Evolutionary conservation across 1,139 yeast genomes (phyloP).

Genomic region (Sugiyamaella sp.): DNA sequence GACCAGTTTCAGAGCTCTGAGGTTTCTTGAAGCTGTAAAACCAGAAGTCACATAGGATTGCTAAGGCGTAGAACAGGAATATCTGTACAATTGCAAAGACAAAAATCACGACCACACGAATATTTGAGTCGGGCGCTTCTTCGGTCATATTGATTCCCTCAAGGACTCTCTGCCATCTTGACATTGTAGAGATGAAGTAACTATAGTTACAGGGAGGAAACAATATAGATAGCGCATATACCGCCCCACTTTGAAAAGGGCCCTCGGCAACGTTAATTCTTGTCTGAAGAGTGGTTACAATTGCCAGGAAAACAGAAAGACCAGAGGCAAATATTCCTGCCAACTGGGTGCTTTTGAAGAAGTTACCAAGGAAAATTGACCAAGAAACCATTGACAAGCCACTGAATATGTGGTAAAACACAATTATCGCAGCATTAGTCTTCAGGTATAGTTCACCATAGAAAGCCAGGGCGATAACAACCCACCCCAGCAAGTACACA

Average conservation of each 20-base stretch:
- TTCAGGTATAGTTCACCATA: constrained; percentile 34
- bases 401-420: constrained; percentile 41
- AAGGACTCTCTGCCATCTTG: constrained; percentile 36
- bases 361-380: constrained; percentile 40
- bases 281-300: constrained; percentile 40
- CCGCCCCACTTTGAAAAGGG: constrained; percentile 34
- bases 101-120: constrained; percentile 38
- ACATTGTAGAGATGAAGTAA: constrained; percentile 38
- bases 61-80: constrained; percentile 34
- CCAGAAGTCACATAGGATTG: constrained; percentile 34
- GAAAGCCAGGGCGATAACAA: constrained; percentile 37
- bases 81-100: constrained; percentile 40
- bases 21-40: constrained; percentile 35
- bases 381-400: constrained; percentile 42
- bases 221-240: constrained; percentile 39
- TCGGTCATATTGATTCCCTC: constrained; percentile 35
- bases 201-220: constrained; percentile 45
- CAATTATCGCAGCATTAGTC: constrained; percentile 37
- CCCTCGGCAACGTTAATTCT: constrained; percentile 35
- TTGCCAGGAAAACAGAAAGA: constrained; percentile 40
- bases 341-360: constrained; percentile 41
- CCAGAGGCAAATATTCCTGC: constrained; percentile 44
- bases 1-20: constrained; percentile 18
- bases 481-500: constrained; percentile 42
- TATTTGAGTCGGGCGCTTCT: constrained; percentile 37